Base-by-base conservation (phyloP, 2,329 filamentous ascomycete genomes). In the Fusarium sp. region DNA sequence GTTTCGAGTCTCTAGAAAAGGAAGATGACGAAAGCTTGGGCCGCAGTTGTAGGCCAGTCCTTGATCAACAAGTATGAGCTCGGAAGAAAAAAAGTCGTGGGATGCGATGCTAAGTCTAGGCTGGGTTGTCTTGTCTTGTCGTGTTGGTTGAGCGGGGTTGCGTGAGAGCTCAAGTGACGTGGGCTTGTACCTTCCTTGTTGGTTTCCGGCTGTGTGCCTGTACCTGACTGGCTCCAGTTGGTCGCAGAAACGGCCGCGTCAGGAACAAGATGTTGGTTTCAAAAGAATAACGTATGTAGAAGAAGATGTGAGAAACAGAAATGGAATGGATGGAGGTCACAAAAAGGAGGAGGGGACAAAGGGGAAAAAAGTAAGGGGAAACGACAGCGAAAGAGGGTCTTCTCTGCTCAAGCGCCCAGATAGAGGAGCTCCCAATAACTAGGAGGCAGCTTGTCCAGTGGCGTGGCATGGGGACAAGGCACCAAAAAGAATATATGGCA, bases 201-300 rank as follows among this genome's bases (percentile, higher is more conserved):
- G 48, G 45, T 54, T 54, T 40, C 26, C 58, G 45, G 49, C 31
- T 63, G 40, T 59, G 31, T 24, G 22, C 33, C 31, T 24, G 46
- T 52, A 55, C 58, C 48, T 58, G 62, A 60, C 53, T 45, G 70
- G 58, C 63, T 69, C 66, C 72, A 72, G 63, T 50, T 56, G 75
- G 75, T 72, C 74, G 74, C 75, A 76, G 72, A 74, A 74, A 74
- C 66, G 74, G 75, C 58, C 74, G 70, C 70, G 55, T 61, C 65
- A 73, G 72, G 72, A 66, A 75, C 72, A 62, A 61, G 48, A 54
- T 28, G 36, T 49, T 33, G 58, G 38, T 60, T 60, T 44, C 39
- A 48, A 43, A 48, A 58, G 42, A 44, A 62, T 15, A 50, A n/a
- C 24, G 46, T 26, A 44, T 46, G 46, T 54, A 45, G 54, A 58